These are phyloP conservation scores for Euphorbia peplus DNA, from an alignment of 345 rosid genomes.

Conservation along the genomic window DNA sequence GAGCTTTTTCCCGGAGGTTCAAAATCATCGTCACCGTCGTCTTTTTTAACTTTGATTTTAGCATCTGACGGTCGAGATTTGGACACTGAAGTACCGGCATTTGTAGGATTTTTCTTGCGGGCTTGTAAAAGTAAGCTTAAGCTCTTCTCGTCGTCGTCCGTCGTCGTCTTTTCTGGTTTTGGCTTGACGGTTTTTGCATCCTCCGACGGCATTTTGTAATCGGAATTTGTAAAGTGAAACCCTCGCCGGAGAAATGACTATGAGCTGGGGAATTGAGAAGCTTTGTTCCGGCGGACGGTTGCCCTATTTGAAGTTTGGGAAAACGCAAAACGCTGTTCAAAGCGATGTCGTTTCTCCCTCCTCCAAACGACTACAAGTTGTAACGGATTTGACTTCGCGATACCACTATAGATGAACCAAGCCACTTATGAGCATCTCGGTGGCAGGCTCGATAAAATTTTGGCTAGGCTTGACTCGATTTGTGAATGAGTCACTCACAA, in stretches of 20 bases:
- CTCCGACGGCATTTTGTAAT: constrained; percentile 52
- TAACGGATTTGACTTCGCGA: no score
- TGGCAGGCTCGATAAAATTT: no score
- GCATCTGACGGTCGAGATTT: constrained; percentile 29
- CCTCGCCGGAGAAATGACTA: background rate
- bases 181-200: constrained; percentile 41
- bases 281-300: background rate
- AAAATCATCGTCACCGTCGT: constrained; percentile 11
- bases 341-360: background rate
- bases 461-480: no score
- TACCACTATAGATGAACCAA: no score
- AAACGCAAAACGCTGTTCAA: background rate
- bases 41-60: constrained; percentile 28
- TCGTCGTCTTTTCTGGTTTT: constrained; percentile 28
- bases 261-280: background rate
- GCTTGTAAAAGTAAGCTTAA: constrained; percentile 46
- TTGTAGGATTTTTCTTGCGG: constrained; percentile 45
- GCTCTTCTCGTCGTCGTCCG: constrained; percentile 41
- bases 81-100: constrained; percentile 30
- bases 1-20: constrained; percentile 7
- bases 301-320: background rate
- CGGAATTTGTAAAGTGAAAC: background rate
- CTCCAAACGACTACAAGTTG: no score
- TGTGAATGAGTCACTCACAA: no score
- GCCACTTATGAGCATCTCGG: no score